Conservation (phyloP, 257 asterid genomes). For the Scutellaria barbata region DNA sequence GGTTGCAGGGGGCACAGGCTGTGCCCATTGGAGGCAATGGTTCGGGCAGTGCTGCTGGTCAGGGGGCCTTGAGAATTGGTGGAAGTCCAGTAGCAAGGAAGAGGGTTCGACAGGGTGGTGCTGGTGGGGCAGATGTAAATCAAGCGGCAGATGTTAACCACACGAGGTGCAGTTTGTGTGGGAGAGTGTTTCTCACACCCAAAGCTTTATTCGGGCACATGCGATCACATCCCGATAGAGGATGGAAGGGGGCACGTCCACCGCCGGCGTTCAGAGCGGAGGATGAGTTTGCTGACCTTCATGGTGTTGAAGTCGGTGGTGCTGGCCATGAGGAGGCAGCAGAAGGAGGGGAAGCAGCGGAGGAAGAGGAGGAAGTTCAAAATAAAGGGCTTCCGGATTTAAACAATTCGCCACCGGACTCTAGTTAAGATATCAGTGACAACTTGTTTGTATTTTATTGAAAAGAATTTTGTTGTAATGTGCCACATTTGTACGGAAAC, state of each 20-base stretch:
- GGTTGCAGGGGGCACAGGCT: not conserved
- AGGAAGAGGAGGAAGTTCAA: no score
- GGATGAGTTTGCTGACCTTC: slow-evolving; percentile 40
- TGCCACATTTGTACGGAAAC: no score
- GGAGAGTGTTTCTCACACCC: not conserved
- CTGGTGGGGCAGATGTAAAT: not conserved
- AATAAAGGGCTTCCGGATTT: no score
- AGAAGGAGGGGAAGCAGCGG: not conserved
- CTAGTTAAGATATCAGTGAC: no score
- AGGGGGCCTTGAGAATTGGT: no score
- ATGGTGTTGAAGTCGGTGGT: not conserved
- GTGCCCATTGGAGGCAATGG: slow-evolving; percentile 5
- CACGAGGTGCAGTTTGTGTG: slow-evolving; percentile 33
- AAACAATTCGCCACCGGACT: no score
- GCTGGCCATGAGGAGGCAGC: no score
- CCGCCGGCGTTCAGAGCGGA: slow-evolving; percentile 43
- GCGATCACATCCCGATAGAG: slow-evolving; percentile 45
- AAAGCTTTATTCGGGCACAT: slow-evolving; percentile 49
- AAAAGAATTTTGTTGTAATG: no score
- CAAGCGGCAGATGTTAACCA: not conserved
- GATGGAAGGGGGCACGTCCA: slow-evolving; percentile 46
- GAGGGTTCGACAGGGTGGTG: not conserved
- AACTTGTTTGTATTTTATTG: no score
- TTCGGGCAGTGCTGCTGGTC: not conserved
- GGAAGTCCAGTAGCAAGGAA: no score